A percentile compares a stretch with the other conserved stretches of the same genome.
Conservation (phyloP, 2,329 filamentous ascomycete genomes). For the Cadophora malorum region DNA sequence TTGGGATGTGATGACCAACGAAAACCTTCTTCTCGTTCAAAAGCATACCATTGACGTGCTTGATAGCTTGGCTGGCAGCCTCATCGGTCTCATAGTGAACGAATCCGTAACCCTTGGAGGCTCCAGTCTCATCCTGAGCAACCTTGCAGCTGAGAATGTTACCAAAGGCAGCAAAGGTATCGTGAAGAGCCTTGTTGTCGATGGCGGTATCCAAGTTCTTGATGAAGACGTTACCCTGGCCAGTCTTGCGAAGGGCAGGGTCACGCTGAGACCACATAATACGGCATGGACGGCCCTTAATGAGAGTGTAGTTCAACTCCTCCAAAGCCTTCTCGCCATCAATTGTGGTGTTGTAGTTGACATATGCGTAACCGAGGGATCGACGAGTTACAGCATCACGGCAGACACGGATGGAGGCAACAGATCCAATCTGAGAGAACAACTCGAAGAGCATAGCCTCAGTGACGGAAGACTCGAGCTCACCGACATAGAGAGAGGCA, state of each 20-base stretch:
- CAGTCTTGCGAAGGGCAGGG: constrained; percentile 97
- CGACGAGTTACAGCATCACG: constrained; percentile 98
- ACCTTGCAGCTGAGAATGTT: constrained; percentile 99
- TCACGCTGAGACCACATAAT: constrained; percentile 99
- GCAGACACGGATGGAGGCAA: constrained; percentile 99
- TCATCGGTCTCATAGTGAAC: constrained; percentile 99
- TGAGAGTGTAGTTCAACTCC: constrained; percentile 99
- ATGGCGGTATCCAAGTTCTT: constrained; percentile 99
- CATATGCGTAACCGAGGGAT: constrained; percentile 98
- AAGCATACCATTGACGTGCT: constrained; percentile 99
- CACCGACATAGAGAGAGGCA: constrained; percentile 97
- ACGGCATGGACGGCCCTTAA: constrained; percentile 98
- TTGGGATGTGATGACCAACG: constrained; percentile 98
- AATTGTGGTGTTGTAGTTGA: constrained; percentile 98
- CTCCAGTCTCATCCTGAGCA: constrained; percentile 93
- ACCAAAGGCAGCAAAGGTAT: constrained; percentile 98
- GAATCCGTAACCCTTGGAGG: constrained; percentile 98
- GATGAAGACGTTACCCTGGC: constrained; percentile 99
- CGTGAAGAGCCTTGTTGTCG: constrained; percentile 99
- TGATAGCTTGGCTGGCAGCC: constrained; percentile 95
- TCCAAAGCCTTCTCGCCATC: constrained; percentile 98
- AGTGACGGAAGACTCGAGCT: constrained; percentile 96
- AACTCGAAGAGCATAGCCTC: constrained; percentile 99
- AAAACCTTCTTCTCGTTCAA: constrained; percentile 99
- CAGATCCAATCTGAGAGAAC: constrained; percentile 98